Evolutionary conservation across 495 filamentous ascomycete genomes (phyloP), one percentile per base, ranked within the genome.

Genomic region (Pyrenula aspistea): DNA sequence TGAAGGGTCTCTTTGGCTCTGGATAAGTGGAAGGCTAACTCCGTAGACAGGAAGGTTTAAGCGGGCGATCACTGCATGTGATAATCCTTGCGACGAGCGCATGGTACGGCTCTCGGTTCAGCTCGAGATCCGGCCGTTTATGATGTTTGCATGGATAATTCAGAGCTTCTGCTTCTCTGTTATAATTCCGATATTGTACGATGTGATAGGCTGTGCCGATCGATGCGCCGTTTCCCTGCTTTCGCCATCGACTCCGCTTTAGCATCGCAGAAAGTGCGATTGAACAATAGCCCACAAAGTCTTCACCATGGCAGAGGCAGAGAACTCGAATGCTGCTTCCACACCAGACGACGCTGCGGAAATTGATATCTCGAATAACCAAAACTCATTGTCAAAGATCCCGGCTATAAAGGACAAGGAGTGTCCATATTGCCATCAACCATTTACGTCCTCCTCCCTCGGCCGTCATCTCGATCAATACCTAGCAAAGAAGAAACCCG

Each of bases 381-480:
- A 15, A 15, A 4, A 42, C 8, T 42, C 31, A 15, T 42, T 15
- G 31, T 42, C 31, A 54, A 72, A 73, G 56, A 71, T 69, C 50
- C 64, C 72, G 23, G 70, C 73, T 58, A 74, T 63, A 56, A 96
- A 96, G 68, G 89, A 96, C 73, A 85, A 82, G 60, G 80, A 75
- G 63, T 95, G 91, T 67, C 87, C 86, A 20, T 96, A 87, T 73
- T 96, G 91, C 69, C 70, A 81, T 48, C 87, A 92, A 66, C 69
- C 83, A 1, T 96, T 95, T 61, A 96, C 91, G 1, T 95, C 91
- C 8, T 95, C 90, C 3, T 93, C 89, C 2, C 77, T 96, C n/a
- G 91, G 91, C 22, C 86, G 91, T 42, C 91, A 96, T 72, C 80
- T 95, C 23, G 91, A 96, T 65, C 78, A 93, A 31, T 95, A 91